Conservation (phyloP, 2,329 filamentous ascomycete species). For the Lachnum nothofagi region DNA sequence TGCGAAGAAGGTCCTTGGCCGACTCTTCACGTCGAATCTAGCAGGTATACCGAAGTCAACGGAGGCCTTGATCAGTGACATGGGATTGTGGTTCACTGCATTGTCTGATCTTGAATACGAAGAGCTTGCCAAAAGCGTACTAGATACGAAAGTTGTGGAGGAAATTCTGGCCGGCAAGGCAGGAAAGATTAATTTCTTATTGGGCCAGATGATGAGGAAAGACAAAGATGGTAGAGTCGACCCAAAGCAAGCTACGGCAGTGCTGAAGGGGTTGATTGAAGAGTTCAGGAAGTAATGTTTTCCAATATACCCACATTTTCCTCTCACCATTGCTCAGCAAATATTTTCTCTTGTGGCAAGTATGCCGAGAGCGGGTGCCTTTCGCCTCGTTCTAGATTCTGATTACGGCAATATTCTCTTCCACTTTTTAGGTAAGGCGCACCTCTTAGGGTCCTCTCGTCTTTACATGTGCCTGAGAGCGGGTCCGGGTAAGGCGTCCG, state of each 20-base stretch:
- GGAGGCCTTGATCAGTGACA: conserved; percentile 49
- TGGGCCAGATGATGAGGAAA: conserved; percentile 62
- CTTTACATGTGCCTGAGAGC: background rate
- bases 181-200: conserved; percentile 63
- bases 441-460: background rate
- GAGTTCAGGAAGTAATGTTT: conserved; percentile 9
- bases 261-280: conserved; percentile 46
- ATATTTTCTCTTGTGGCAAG: too few species aligned
- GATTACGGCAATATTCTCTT: background rate
- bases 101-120: conserved; percentile 53
- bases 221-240: conserved; percentile 58
- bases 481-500: background rate
- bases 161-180: conserved; percentile 56
- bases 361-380: too few species aligned
- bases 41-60: conserved; percentile 39
- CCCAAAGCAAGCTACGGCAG: conserved; percentile 51
- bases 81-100: conserved; percentile 50
- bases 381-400: too few species aligned
- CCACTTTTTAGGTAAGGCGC: background rate
- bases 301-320: background rate
- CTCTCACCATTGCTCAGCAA: too few species aligned
- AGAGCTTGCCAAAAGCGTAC: conserved; percentile 46
- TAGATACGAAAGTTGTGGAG: conserved; percentile 53
- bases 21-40: conserved; percentile 42
- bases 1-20: conserved; percentile 54